Conservation (phyloP, 805 yeast genomes). For the Cyberlindnera saturnus region DNA sequence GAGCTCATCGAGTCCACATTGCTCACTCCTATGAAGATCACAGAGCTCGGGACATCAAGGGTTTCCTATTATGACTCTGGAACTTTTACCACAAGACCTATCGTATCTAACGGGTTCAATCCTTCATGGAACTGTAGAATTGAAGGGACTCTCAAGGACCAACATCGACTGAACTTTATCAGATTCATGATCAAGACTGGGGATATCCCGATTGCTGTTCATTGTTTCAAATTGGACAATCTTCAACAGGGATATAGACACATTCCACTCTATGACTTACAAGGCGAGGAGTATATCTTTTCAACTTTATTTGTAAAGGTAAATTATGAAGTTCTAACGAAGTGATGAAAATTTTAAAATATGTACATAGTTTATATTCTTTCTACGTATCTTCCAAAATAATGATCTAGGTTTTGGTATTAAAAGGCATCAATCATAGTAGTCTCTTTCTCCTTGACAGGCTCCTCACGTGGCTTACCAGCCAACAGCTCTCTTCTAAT, state of each 20-base stretch:
- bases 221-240: slow-evolving; percentile 54
- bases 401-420: background rate
- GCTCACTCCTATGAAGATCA: slow-evolving; percentile 8
- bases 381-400: no score
- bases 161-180: slow-evolving; percentile 48
- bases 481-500: slow-evolving; percentile 89
- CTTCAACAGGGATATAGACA: slow-evolving; percentile 79
- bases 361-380: background rate
- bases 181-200: slow-evolving; percentile 45
- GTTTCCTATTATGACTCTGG: slow-evolving; percentile 2
- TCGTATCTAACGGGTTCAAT: slow-evolving; percentile 74
- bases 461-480: slow-evolving; percentile 59
- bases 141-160: slow-evolving; percentile 32
- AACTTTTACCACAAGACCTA: slow-evolving; percentile 22
- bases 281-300: slow-evolving; percentile 73
- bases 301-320: slow-evolving; percentile 44
- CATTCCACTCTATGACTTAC: slow-evolving; percentile 64
- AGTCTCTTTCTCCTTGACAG: slow-evolving; percentile 23
- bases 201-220: slow-evolving; percentile 45
- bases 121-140: slow-evolving; percentile 72
- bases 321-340: slow-evolving; percentile 10
- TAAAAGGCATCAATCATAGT: slow-evolving; percentile 27
- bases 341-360: background rate
- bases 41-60: slow-evolving; percentile 4
- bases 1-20: slow-evolving; percentile 48